Conservation (phyloP, 2,329 filamentous ascomycete species). For the Myriosclerotinia scirpicola region DNA sequence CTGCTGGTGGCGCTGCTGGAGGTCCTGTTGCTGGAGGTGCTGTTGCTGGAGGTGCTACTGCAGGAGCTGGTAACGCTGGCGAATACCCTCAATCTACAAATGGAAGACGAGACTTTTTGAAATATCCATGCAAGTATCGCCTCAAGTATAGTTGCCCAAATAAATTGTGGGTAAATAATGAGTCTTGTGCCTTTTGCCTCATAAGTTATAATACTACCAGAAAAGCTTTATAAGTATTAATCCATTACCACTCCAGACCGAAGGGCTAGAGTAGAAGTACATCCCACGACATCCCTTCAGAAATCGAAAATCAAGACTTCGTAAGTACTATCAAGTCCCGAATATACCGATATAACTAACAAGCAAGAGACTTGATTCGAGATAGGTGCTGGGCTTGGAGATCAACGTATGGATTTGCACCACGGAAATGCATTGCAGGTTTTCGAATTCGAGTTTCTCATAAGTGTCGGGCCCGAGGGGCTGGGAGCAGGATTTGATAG, state of each 20-base stretch:
- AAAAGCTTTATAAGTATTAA: background rate
- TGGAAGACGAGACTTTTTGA: slow-evolving; percentile 42
- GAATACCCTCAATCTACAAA: no score
- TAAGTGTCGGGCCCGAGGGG: background rate
- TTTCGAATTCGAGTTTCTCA: background rate
- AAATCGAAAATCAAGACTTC: background rate
- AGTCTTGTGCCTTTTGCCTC: slow-evolving; percentile 51
- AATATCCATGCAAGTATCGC: slow-evolving; percentile 57
- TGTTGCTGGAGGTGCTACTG: no score
- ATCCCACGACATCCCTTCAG: background rate
- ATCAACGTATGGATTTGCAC: background rate
- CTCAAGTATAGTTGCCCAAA: slow-evolving; percentile 52
- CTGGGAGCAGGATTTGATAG: background rate
- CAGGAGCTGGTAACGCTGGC: no score
- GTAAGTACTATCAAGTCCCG: no score
- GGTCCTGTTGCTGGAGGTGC: slow-evolving; percentile 19
- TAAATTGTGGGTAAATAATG: slow-evolving; percentile 49
- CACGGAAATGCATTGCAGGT: background rate
- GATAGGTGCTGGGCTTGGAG: background rate
- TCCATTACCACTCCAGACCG: background rate
- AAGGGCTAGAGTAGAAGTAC: background rate
- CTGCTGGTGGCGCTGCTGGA: background rate
- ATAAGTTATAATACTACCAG: slow-evolving; percentile 42
- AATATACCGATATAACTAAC: no score
- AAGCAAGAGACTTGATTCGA: background rate